Conservation (phyloP, 2,329 filamentous ascomycete species). For the Amesomyces nigricolor region DNA sequence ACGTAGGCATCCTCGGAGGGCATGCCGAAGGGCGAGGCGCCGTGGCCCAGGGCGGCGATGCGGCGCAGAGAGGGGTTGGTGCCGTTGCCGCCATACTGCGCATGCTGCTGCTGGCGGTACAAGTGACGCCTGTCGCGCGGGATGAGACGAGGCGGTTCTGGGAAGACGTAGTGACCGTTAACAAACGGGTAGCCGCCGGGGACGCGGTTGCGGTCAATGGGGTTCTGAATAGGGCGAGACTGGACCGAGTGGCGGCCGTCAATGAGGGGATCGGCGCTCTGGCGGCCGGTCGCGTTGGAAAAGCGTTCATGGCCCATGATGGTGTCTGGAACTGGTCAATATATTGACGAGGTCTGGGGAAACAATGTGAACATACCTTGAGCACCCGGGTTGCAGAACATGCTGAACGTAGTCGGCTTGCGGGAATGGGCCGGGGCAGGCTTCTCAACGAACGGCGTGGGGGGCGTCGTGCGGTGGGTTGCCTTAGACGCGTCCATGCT, state of each 20-base stretch:
- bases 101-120: not conserved
- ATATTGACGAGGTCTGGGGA: not conserved
- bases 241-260: not conserved
- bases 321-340: not conserved
- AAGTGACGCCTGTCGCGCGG: constrained; percentile 9
- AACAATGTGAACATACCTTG: constrained; percentile 1
- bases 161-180: not conserved
- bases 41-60: constrained; percentile 21
- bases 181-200: not conserved
- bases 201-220: not conserved
- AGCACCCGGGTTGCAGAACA: not conserved
- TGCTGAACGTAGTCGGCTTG: constrained; percentile 9
- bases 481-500: constrained; percentile 18
- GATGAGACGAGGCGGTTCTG: constrained; percentile 11
- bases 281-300: constrained; percentile 1
- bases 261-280: constrained; percentile 2
- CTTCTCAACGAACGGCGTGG: constrained; percentile 16
- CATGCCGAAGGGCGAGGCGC: constrained; percentile 3
- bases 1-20: constrained; percentile 24
- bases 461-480: constrained; percentile 17
- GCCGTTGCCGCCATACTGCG: not conserved
- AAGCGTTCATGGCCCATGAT: not conserved
- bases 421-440: constrained; percentile 14
- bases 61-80: constrained; percentile 1
- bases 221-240: not conserved